Evolutionary conservation across 495 filamentous ascomycete species (phyloP).

Genomic region (Jackrogersella minutella): DNA sequence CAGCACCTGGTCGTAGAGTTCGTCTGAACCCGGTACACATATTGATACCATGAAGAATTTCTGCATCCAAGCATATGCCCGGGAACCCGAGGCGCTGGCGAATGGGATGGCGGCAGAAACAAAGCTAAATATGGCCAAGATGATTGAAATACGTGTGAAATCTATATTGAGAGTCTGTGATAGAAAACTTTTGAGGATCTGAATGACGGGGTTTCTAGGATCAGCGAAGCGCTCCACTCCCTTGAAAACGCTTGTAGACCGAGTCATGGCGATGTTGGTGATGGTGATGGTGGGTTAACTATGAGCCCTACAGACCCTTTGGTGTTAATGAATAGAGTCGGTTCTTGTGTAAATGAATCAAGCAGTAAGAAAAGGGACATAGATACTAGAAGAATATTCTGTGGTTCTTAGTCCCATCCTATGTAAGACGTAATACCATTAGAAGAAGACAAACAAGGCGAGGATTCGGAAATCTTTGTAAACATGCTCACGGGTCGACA

Average conservation of each 20-base stretch:
- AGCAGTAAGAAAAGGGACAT: too few relatives aligned
- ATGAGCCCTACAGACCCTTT: not conserved
- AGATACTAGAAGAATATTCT: too few relatives aligned
- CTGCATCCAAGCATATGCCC: not conserved
- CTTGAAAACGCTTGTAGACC: not conserved
- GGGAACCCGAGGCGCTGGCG: not conserved
- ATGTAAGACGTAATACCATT: too few relatives aligned
- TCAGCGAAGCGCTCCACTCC: not conserved
- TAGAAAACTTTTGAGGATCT: not conserved
- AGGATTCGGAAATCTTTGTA: too few relatives aligned
- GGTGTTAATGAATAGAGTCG: too few relatives aligned
- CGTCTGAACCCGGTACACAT: not conserved
- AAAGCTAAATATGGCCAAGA: not conserved
- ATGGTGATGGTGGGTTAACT: not conserved
- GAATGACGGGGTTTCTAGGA: not conserved
- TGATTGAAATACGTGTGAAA: not conserved
- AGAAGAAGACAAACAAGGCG: too few relatives aligned
- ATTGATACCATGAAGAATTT: not conserved
- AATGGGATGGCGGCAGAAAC: not conserved
- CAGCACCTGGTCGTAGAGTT: not conserved
- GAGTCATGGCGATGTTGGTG: not conserved
- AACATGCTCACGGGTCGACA: too few relatives aligned
- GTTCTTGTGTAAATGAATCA: too few relatives aligned
- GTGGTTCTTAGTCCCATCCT: too few relatives aligned
- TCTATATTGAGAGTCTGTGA: not conserved